Conservation (phyloP, 2,329 filamentous ascomycete species). For the Onygena corvina region DNA sequence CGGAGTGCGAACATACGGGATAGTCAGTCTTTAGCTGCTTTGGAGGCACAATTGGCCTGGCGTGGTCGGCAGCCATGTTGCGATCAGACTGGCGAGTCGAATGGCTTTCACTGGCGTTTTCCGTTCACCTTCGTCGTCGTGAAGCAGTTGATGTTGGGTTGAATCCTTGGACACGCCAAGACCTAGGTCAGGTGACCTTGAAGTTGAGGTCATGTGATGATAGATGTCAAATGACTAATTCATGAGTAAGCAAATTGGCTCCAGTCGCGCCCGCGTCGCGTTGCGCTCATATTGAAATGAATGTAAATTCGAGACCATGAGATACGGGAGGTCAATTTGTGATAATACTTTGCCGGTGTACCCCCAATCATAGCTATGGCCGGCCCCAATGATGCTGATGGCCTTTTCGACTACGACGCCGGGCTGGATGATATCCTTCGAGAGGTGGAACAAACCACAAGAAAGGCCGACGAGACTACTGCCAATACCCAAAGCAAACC, state of each 20-base stretch:
- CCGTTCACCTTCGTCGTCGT: not conserved
- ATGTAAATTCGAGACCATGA: too few species aligned
- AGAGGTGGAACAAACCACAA: constrained; percentile 21
- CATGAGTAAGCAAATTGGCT: too few species aligned
- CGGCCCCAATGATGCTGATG: constrained; percentile 40
- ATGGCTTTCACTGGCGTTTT: constrained; percentile 3
- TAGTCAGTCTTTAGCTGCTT: constrained; percentile 74
- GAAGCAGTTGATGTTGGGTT: constrained; percentile 1
- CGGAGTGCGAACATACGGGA: constrained; percentile 52
- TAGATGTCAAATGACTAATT: too few species aligned
- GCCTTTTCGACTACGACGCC: constrained; percentile 65
- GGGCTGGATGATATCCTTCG: constrained; percentile 42
- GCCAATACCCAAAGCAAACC: constrained; percentile 26
- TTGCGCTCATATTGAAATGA: too few species aligned
- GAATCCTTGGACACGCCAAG: not conserved
- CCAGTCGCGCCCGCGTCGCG: too few species aligned
- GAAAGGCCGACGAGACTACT: constrained; percentile 13
- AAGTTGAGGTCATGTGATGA: not conserved
- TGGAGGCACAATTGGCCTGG: constrained; percentile 50
- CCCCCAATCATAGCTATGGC: too few species aligned
- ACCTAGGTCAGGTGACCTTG: constrained; percentile 5
- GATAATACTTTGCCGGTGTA: too few species aligned
- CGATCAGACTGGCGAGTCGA: constrained; percentile 6
- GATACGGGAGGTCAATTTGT: too few species aligned
- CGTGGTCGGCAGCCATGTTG: constrained; percentile 29